Base-by-base conservation (phyloP, 768 basidiomycete genomes). In the Leucosporidium scottii region DNA sequence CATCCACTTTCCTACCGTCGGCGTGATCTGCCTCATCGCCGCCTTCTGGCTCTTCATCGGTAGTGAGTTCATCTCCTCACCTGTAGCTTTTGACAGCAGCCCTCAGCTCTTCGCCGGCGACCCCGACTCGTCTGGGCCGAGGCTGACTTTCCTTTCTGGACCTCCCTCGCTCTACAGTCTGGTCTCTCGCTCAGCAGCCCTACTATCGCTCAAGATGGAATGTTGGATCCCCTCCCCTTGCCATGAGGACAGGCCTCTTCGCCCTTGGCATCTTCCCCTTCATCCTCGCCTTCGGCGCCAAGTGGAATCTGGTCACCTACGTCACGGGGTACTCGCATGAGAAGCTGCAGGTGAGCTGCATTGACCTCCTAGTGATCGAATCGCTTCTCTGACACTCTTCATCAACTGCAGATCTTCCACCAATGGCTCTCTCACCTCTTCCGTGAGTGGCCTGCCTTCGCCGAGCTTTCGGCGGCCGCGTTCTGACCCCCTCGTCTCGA, bases 261-360 rank as follows among this genome's bases (percentile, higher is more conserved):
- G 70, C 70, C 36, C 70, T 75, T 57, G 74, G 65, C 0, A 55
- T 62, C 66, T 76, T 72, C 57, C 73, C 72, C 17, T 75, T 75
- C 70, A 73, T 73, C 64, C 59, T 75, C 65, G 73, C 72, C 0
- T 69, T 77, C 59, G 76, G 69, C 17, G 71, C 73, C 28, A 77
- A 77, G 56, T 68, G 60, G 55, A 76, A 75, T 67, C 34, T 73
- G 18, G 59, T 77, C 54, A 71, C 70, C 10, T 68, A 75, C 49
- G 53, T 74, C 36, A 73, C 73, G 55, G 76, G 76, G n/a, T 58
- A 67, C 53, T 76, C 75, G n/a, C 76, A 78, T 53, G 77, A 78
- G 51, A 75, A 75, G 68, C 73, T 78, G 3, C 75, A 77, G 34
- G 34, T 34, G 34, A 10, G 34, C 10, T 4, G 34, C 5, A 34